phyloP scores from a whole-genome alignment of 164 flowering plant species.

The Litsea cubeba region DNA sequence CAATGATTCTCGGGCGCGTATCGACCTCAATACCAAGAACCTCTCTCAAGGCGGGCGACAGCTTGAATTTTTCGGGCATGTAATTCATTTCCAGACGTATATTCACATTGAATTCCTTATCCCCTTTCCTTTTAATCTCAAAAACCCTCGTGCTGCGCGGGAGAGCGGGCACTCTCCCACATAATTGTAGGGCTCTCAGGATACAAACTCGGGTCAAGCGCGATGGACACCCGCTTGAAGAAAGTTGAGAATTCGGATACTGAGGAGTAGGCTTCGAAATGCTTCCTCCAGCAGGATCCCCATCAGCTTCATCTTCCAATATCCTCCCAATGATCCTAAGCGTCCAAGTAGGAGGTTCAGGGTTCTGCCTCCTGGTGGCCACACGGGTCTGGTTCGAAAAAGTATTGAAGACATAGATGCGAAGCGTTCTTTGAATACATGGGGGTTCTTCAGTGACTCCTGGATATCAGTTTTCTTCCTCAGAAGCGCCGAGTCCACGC shows the following conservation, averaged over 20 bases:
- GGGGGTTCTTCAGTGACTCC: conserved; percentile 63
- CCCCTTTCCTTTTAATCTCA: conserved; percentile 87
- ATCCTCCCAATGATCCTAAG: conserved; percentile 81
- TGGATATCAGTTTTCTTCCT: conserved; percentile 79
- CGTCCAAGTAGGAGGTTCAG: conserved; percentile 75
- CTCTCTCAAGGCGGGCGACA: conserved; percentile 61
- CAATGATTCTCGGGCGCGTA: conserved; percentile 62
- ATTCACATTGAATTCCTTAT: conserved; percentile 69
- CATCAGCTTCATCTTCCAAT: conserved; percentile 64
- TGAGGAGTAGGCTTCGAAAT: conserved; percentile 26
- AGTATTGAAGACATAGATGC: conserved; percentile 79
- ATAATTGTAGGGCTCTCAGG: conserved; percentile 72
- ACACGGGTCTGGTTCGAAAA: conserved; percentile 48
- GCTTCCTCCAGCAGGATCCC: conserved; percentile 38
- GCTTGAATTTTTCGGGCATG: conserved; percentile 66
- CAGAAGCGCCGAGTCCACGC: conserved; percentile 62
- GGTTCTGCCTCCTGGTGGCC: conserved; percentile 37
- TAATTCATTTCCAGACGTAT: conserved; percentile 78
- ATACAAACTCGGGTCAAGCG: conserved; percentile 71
- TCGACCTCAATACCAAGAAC: conserved; percentile 90
- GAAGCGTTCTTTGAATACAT: conserved; percentile 60
- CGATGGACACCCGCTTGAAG: conserved; percentile 71
- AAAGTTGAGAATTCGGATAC: conserved; percentile 74
- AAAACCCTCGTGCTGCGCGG: conserved; percentile 77
- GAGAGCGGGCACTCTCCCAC: conserved; percentile 79